These are phyloP conservation scores for Ophiocordyceps polyrhachis-furcata DNA, from an alignment of 2,329 filamentous ascomycete genomes.

Conservation along the genomic window DNA sequence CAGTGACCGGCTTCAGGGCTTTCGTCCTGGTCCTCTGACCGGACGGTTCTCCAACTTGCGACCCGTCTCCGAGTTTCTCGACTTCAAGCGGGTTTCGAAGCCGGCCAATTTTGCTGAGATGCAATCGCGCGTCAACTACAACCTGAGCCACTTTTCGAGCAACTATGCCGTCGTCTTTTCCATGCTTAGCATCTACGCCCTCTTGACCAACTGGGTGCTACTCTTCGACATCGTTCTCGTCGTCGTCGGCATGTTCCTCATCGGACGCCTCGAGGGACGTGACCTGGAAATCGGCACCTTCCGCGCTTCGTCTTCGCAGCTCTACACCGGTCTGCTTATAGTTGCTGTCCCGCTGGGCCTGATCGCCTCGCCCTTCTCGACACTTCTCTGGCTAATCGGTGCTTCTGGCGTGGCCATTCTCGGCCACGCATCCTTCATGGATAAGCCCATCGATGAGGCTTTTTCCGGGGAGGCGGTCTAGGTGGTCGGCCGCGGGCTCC, in stretches of 20 bases:
- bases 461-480: conserved; percentile 99
- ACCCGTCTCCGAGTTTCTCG: conserved; percentile 83
- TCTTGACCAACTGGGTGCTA: conserved; percentile 71
- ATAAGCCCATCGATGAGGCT: conserved; percentile 99
- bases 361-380: conserved; percentile 66
- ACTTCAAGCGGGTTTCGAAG: conserved; percentile 90
- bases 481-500: conserved; percentile 99
- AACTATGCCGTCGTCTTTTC: conserved; percentile 91
- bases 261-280: conserved; percentile 72
- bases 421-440: conserved; percentile 87
- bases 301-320: conserved; percentile 73
- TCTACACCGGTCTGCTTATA: conserved; percentile 76
- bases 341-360: conserved; percentile 72
- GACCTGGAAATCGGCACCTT: conserved; percentile 76
- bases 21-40: conserved; percentile 61
- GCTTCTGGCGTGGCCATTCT: conserved; percentile 86
- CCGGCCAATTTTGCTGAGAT: conserved; percentile 78
- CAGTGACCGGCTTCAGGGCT: conserved; percentile 62
- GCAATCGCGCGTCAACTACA: conserved; percentile 91
- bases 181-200: conserved; percentile 89
- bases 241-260: conserved; percentile 71
- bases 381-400: conserved; percentile 87
- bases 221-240: conserved; percentile 88
- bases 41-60: conserved; percentile 83
- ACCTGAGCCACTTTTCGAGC: conserved; percentile 90